Evolutionary conservation across 148 eudicot species (phyloP), one percentile per base, ranked within the genome.

Genomic region (Nepenthes mirabilis): DNA sequence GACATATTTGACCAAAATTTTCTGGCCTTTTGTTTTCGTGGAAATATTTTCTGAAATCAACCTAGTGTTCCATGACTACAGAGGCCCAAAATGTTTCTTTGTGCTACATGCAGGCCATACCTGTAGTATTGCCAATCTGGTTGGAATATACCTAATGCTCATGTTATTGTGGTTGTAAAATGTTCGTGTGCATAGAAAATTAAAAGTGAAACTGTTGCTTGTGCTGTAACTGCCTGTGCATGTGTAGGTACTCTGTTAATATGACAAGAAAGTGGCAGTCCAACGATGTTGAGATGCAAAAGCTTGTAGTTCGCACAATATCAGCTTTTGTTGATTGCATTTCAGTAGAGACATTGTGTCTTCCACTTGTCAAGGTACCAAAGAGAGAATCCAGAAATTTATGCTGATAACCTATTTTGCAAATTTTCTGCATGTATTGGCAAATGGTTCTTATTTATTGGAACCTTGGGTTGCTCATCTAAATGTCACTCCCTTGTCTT

Each of bases 271-370:
- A 78, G 63, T 87, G 91, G 87, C 57, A 68, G 14, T 72, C 77
- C 67, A 56, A 69, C 62, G 95, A 87, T 74, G 76, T 81, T 59
- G 95, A 77, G 80, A 72, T 75, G 67, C 95, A 91, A 64, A 85
- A 71, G 67, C 71, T 76, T 57, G 88, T 85, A 47, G 49, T 88
- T 74, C 95, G 93, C 43, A 81, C 95, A 10, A 72, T 83, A 23
- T 82, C 88, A 55, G 79, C 88, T 37, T 87, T 83, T 80, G 83
- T 91, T 71, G 93, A 80, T 72, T 80, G 76, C 69, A 65, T 88
- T 57, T 61, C 83, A 10, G 55, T 77, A 34, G 95, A 87, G 61
- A 63, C 77, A 14, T 77, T 71, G 57, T 82, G 80, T 11, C 66
- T 70, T 68, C 80, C 91, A 67, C 72, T 82, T 64, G 83, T 90